These are phyloP conservation scores for Colletotrichum echinochloae DNA, from an alignment of 2,329 filamentous ascomycete species.

Conservation along the genomic window DNA sequence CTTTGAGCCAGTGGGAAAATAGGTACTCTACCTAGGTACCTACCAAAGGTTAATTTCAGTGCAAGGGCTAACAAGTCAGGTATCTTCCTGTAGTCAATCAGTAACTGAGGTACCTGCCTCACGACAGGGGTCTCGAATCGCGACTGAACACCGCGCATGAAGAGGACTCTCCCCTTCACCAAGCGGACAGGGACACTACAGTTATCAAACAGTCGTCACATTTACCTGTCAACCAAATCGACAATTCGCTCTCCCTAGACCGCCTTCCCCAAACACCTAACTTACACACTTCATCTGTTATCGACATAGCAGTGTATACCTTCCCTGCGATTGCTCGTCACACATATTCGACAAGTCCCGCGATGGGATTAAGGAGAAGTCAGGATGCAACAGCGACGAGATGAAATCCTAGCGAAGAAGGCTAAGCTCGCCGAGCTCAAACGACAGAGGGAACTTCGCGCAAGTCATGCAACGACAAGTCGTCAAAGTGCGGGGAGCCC, in stretches of 20 bases:
- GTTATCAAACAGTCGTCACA: constrained; percentile 23
- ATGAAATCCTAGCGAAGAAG: constrained; percentile 97
- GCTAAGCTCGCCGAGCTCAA: constrained; percentile 97
- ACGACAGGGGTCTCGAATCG: constrained; percentile 34
- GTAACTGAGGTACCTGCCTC: constrained; percentile 20
- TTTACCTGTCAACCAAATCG: constrained; percentile 8
- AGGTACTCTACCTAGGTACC: too few relatives aligned
- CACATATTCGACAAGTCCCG: constrained; percentile 50
- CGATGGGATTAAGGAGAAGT: constrained; percentile 60
- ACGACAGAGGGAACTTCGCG: constrained; percentile 86
- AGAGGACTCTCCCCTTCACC: constrained; percentile 33
- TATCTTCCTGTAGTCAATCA: constrained; percentile 14
- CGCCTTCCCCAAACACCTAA: not conserved
- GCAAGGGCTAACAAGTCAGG: constrained; percentile 26
- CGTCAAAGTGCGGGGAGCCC: constrained; percentile 76
- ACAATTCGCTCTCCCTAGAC: not conserved
- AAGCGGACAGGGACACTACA: constrained; percentile 16
- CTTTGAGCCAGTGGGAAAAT: constrained; percentile 4
- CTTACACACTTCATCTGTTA: not conserved
- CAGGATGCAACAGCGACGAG: constrained; percentile 83
- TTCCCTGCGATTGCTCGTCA: constrained; percentile 28
- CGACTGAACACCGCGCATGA: constrained; percentile 31
- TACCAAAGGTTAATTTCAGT: constrained; percentile 21
- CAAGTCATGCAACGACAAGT: constrained; percentile 78
- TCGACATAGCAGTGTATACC: not conserved